Evolutionary conservation across 1,284 basidiomycete genomes (phyloP), one percentile per base, ranked within the genome.

Genomic region (Acaromyces ingoldii): DNA sequence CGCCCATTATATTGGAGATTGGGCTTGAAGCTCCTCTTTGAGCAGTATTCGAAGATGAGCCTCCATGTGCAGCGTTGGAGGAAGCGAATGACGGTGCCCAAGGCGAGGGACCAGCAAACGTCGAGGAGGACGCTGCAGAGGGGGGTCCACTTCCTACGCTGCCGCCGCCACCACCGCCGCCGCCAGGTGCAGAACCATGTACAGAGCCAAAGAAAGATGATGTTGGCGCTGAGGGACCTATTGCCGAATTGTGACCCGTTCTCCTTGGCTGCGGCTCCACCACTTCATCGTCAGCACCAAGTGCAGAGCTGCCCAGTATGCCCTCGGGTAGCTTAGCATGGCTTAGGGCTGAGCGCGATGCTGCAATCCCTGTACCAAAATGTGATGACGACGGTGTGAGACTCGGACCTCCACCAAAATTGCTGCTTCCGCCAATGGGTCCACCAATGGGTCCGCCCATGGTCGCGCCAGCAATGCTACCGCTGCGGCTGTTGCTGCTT

Each of bases 261-360:
- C 71, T 46, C 25, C 67, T 55, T 24, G 63, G 67, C 44, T 62
- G 59, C 26, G 72, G 72, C 51, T 70, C 66, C 26, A 74, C 56
- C 21, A 70, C 60, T 58, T 74, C 72, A 57, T 74, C 72, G 38
- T 74, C 72, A n/a, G 62, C 69, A 28, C 70, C 67, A 5, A 74
- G 62, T 25, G 72, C 72, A 5, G 71, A 65, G 51, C 72, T 74
- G 41, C 72, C 72, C 1, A 74, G 60, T 29, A 74, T 72, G 26
- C 69, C 67, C 45, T 72, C 67, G 2, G 62, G 65, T 21, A 59
- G 55, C 31, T 57, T 36, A 2, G 63, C n/a, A n/a, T n/a, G n/a
- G n/a, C n/a, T n/a, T n/a, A n/a, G n/a, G n/a, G n/a, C n/a, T n/a
- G n/a, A n/a, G n/a, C n/a, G n/a, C n/a, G n/a, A n/a, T n/a, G n/a